These are phyloP conservation scores for Glycine soja DNA, from an alignment of 306 rosid species.

Conservation along the genomic window DNA sequence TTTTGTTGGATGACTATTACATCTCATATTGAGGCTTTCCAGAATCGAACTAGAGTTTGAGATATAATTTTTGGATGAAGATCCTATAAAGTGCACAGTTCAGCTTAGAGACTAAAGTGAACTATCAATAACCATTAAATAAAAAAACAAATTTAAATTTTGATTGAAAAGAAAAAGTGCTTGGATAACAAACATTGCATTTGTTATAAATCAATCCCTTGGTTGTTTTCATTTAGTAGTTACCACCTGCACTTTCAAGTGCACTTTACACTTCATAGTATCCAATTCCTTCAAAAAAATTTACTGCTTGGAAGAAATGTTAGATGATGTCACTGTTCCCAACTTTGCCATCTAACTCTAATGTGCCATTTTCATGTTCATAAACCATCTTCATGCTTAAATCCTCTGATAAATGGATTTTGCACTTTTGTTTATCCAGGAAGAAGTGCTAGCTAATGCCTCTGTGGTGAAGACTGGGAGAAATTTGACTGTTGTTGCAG, in stretches of 20 bases:
- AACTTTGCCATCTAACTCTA: slow-evolving; percentile 2
- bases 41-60: background rate
- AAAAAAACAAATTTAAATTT: slow-evolving; percentile 1
- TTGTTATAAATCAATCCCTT: background rate
- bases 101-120: background rate
- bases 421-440: slow-evolving; percentile 52
- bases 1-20: slow-evolving; percentile 37
- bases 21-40: slow-evolving; percentile 31
- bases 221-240: background rate
- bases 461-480: slow-evolving; percentile 77
- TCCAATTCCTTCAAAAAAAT: background rate
- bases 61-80: background rate
- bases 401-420: slow-evolving; percentile 9
- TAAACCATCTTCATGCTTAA: background rate
- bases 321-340: background rate
- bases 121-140: background rate
- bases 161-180: background rate
- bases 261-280: background rate
- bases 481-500: slow-evolving; percentile 67
- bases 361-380: slow-evolving; percentile 16
- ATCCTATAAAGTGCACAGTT: background rate
- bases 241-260: background rate
- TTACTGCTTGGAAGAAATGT: too few relatives aligned
- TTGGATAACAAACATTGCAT: background rate
- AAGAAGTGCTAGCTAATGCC: slow-evolving; percentile 70